phyloP scores from a whole-genome alignment of 139 green algal species.

The Nannochloris sp. region DNA sequence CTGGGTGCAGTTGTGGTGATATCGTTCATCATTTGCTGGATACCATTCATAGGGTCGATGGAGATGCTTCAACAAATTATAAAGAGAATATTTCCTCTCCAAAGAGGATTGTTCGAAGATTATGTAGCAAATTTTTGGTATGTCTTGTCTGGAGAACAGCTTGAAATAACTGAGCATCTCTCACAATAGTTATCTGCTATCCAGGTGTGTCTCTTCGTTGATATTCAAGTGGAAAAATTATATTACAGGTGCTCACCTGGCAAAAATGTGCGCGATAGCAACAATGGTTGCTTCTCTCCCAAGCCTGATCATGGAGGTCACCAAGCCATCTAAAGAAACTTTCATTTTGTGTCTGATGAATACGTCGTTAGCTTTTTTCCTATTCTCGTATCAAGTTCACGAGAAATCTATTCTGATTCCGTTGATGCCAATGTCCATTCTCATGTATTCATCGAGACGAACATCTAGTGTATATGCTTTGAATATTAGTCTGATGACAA shows the following conservation, averaged over 20 bases:
- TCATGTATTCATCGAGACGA: slow-evolving; percentile 18
- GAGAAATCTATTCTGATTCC: slow-evolving; percentile 95
- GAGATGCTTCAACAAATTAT: slow-evolving; percentile 21
- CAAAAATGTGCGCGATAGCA: slow-evolving; percentile 34
- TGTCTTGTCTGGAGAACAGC: neutral
- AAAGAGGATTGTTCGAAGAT: slow-evolving; percentile 90
- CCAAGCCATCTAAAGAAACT: slow-evolving; percentile 36
- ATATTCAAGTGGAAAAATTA: slow-evolving; percentile 81
- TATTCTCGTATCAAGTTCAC: slow-evolving; percentile 98
- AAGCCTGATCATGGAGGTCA: slow-evolving; percentile 58
- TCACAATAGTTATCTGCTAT: neutral
- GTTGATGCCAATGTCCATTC: slow-evolving; percentile 68
- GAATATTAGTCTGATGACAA: slow-evolving; percentile 58
- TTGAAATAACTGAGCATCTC: too few species aligned
- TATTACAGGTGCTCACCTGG: slow-evolving; percentile 30
- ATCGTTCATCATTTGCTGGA: slow-evolving; percentile 72
- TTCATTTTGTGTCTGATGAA: slow-evolving; percentile 77
- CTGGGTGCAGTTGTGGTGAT: slow-evolving; percentile 46
- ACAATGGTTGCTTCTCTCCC: slow-evolving; percentile 58
- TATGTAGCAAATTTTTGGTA: slow-evolving; percentile 97
- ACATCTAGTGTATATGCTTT: slow-evolving; percentile 36
- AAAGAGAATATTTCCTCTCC: slow-evolving; percentile 68
- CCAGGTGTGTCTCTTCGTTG: slow-evolving; percentile 53
- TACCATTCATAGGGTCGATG: slow-evolving; percentile 47
- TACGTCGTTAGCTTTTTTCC: slow-evolving; percentile 80